phyloP scores from a whole-genome alignment of 192 early-diverging fungal genomes.

The Mortierella antarctica region DNA sequence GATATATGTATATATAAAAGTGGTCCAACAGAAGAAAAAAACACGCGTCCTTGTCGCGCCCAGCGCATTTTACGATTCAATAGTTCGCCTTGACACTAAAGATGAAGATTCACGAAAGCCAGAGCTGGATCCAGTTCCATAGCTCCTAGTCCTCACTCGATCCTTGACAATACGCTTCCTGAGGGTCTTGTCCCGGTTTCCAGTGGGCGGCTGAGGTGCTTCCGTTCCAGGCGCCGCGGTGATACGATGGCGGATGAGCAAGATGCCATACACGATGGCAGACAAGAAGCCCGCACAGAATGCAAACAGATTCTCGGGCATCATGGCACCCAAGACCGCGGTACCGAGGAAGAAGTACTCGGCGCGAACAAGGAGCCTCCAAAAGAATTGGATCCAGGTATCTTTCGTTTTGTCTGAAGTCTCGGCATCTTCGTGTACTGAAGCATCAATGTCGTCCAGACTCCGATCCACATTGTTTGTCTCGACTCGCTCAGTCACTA shows the following conservation, averaged over 20 bases:
- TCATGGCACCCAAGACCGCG: slow-evolving; percentile 39
- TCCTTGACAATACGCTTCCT: not conserved
- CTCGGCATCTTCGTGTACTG: not conserved
- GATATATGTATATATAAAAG: too few species aligned
- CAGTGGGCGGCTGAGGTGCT: slow-evolving; percentile 24
- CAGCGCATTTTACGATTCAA: too few species aligned
- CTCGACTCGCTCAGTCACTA: not conserved
- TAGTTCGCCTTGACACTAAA: too few species aligned
- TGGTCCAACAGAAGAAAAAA: too few species aligned
- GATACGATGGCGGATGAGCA: slow-evolving; percentile 22
- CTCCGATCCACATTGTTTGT: not conserved
- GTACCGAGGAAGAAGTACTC: slow-evolving; percentile 39
- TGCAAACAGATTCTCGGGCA: slow-evolving; percentile 31
- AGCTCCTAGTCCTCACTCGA: not conserved
- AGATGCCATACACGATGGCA: slow-evolving; percentile 25
- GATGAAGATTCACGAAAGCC: too few species aligned
- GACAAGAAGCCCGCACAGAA: slow-evolving; percentile 36
- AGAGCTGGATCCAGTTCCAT: too few species aligned
- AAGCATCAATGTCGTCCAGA: not conserved
- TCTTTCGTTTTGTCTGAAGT: not conserved
- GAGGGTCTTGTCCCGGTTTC: not conserved
- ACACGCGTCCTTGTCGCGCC: too few species aligned
- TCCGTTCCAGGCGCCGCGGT: slow-evolving; percentile 14
- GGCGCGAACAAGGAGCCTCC: slow-evolving; percentile 26
- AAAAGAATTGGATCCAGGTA: slow-evolving; percentile 26